Base-by-base conservation (phyloP, 148 eudicot genomes). In the Chenopodium berlandieri region DNA sequence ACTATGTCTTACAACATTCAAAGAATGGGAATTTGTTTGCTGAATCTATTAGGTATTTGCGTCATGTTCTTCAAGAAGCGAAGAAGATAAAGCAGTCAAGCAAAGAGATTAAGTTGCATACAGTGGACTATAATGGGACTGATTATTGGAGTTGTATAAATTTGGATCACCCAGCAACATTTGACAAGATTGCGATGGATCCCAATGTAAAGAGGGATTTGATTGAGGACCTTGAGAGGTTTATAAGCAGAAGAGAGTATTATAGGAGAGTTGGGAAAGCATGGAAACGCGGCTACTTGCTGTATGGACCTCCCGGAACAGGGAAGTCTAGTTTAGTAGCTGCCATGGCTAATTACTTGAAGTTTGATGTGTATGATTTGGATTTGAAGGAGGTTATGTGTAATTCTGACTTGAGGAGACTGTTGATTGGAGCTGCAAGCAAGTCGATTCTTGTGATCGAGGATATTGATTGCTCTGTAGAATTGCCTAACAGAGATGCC, bases 91-190 rank as follows among this genome's bases (percentile, higher is more conserved):
- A 86, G 46, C 92, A 88, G 72, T 79, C 86, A 47, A 84, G 27
- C n/a, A 91, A 86, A 77, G 89, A 83, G 22, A 86, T 92, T 77
- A 90, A 85, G 82, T 76, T 91, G 10, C 90, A 92, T 69, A 90
- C 94, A 22, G 89, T 91, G 13, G 92, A 92, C 56, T 86, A 90
- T 52, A 85, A 78, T 30, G 85, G 88, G 58, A 82, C 73, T 32
- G 88, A 89, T 63, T 89, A 86, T 67, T 91, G 97, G 94, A 83
- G 90, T 47, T 54, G 71, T 58, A 60, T 84, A 13, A 69, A 73
- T 50, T 40, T 87, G 1, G 81, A 87, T 83, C 89, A 87, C 77
- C 89, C 87, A 32, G 78, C 84, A 10, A 82, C 85, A 66, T 84
- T 84, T 47, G 89, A 82, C 46, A 87, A 83, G 50, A 78, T 87